These are phyloP conservation scores for Blastobotrys capitulatus DNA, from an alignment of 1,139 yeast species.

Conservation along the genomic window DNA sequence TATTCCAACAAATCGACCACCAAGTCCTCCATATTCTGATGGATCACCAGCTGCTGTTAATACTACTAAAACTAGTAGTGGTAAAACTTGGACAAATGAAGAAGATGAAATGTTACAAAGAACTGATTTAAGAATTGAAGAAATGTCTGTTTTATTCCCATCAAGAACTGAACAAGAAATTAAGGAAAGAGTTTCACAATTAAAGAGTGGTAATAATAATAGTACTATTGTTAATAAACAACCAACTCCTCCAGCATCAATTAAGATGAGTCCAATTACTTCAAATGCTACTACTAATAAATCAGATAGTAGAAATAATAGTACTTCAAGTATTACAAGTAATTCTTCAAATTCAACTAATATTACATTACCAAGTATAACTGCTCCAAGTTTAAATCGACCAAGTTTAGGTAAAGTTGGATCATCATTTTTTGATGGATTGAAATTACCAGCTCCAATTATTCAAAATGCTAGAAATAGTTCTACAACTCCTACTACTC, in stretches of 20 bases:
- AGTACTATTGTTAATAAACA: not conserved
- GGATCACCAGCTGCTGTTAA: not conserved
- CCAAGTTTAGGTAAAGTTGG: slow-evolving; percentile 5
- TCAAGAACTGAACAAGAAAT: slow-evolving; percentile 72
- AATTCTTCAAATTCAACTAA: not conserved
- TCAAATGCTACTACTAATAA: not conserved
- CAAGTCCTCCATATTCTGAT: slow-evolving; percentile 6
- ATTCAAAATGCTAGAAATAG: slow-evolving; percentile 10
- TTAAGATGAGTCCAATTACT: not conserved
- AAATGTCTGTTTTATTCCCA: slow-evolving; percentile 66
- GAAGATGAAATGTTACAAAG: slow-evolving; percentile 68
- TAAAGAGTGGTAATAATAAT: slow-evolving; percentile 23
- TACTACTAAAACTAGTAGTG: not conserved
- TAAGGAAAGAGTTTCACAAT: slow-evolving; percentile 46
- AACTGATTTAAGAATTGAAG: slow-evolving; percentile 63
- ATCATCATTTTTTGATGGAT: slow-evolving; percentile 21
- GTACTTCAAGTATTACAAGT: not conserved
- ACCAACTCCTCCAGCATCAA: slow-evolving; percentile 12
- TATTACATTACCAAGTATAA: not conserved
- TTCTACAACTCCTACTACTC: not conserved
- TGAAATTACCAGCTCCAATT: slow-evolving; percentile 23
- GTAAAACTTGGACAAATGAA: slow-evolving; percentile 44
- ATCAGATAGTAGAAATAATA: not conserved
- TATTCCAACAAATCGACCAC: slow-evolving; percentile 7
- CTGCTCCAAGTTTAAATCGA: not conserved